Evolutionary conservation across 2,329 filamentous ascomycete species (phyloP), one percentile per base, ranked within the genome.

Genomic region (Neofusicoccum kwambonambiense): DNA sequence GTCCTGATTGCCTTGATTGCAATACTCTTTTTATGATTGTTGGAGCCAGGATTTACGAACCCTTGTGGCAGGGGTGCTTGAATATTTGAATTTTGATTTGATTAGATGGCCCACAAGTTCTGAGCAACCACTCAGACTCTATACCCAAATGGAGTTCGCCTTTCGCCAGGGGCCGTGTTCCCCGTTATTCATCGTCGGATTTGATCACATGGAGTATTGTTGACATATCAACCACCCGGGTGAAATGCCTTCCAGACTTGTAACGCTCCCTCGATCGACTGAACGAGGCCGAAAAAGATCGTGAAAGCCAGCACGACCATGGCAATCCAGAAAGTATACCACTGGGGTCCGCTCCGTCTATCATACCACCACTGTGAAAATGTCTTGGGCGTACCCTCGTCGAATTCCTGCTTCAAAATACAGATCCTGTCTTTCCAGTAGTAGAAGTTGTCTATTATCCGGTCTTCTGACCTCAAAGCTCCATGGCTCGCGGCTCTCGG

Each of bases 321-420:
- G 0, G 78, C 80, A 4, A 82, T 73, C 81, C 81, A 83, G 61
- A 82, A 80, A 1, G 77, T 81, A 60, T 78, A 82, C 79, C 80
- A 82, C 58, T 82, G 80, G 0, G 77, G 75, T 0, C 76, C 73
- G 31, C 79, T 78, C 1, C 81, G 67, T 3, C 76, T 67, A 65
- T 82, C 80, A 58, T 75, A 70, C 80, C 81, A 83, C 77, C 76
- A 81, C 52, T 81, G 76, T 0, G 69, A 70, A 1, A 82, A 45
- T 0, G 71, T 76, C 34, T 68, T 68, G 7, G 78, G 74, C 52
- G 71, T 64, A 7, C 77, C 66, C 66, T 82, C 73, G 67, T 83
- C 74, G 57, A 79, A 79, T 15, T 70, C 72, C 60, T 81, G 75
- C 69, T 82, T 81, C 4, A 83, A 65, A 1, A 78, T 75, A 1